Percentiles rank a stretch among this genome's conserved stretches.
Conservation (phyloP, 257 asterid species). For the Penstemon eatonii region DNA sequence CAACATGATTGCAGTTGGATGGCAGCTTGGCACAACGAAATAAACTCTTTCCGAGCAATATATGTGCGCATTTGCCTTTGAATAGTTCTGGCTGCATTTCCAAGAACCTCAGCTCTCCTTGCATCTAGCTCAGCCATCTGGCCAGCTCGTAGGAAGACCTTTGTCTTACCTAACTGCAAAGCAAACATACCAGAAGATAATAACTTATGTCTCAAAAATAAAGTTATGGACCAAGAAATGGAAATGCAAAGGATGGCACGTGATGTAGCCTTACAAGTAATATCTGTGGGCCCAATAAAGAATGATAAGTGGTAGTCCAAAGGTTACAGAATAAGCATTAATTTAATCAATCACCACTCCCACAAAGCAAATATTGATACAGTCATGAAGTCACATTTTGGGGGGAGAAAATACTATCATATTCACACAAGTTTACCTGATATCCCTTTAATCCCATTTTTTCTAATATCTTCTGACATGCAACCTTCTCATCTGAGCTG, state of each 20-base stretch:
- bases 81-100: constrained; percentile 92
- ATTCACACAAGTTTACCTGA: constrained; percentile 60
- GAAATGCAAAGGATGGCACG: constrained; percentile 1
- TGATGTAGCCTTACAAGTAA: not conserved
- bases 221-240: constrained; percentile 14
- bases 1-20: constrained; percentile 92
- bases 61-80: constrained; percentile 96
- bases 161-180: constrained; percentile 93
- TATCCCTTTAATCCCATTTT: constrained; percentile 88
- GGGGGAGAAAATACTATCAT: not conserved
- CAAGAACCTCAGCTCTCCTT: constrained; percentile 94
- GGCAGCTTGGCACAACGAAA: constrained; percentile 73
- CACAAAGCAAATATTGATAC: not conserved
- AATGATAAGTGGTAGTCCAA: constrained; percentile 7
- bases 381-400: constrained; percentile 16
- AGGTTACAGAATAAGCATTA: constrained; percentile 14
- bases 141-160: constrained; percentile 98
- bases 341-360: constrained; percentile 4
- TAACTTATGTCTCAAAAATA: constrained; percentile 10
- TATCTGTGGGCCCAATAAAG: not conserved
- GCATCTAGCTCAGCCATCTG: constrained; percentile 99
- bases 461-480: constrained; percentile 81
- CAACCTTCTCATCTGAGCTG: constrained; percentile 89
- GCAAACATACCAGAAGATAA: constrained; percentile 25
- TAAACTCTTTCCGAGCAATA: constrained; percentile 83